Percentiles rank a stretch among this genome's conserved stretches.
phyloP scores from a whole-genome alignment of 306 rosid genomes.

The Potentilla sterilis region DNA sequence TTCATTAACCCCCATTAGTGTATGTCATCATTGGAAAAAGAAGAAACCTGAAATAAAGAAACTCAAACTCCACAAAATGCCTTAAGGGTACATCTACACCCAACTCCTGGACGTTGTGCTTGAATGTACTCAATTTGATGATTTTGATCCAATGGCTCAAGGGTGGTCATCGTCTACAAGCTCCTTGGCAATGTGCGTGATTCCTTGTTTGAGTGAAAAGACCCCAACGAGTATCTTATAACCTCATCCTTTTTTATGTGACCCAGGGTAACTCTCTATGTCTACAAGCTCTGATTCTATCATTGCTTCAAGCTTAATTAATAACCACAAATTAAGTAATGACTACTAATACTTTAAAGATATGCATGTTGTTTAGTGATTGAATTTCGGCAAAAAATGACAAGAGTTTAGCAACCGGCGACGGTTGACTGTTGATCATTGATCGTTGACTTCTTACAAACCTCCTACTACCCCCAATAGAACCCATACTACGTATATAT shows the following conservation, averaged over 20 bases:
- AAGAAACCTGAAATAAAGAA: background rate
- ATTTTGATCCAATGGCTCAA: background rate
- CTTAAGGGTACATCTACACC: background rate
- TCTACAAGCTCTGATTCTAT: background rate
- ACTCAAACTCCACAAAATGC: background rate
- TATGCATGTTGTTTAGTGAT: no score
- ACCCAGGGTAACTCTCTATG: background rate
- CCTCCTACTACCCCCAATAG: no score
- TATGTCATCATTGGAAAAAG: background rate
- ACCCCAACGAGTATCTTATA: background rate
- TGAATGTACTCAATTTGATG: background rate
- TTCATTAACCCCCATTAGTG: no score
- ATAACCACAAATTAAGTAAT: background rate
- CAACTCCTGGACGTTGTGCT: background rate
- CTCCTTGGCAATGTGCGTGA: background rate
- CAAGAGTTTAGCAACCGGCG: accelerated
- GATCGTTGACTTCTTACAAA: no score
- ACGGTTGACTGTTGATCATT: no score
- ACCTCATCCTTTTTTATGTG: background rate
- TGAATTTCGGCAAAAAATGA: no score
- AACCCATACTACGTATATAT: no score
- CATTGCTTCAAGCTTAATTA: background rate
- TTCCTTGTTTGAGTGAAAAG: background rate
- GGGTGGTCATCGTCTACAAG: background rate
- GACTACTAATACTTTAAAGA: background rate